A percentile compares a stretch with the other conserved stretches of the same genome.
phyloP scores from a whole-genome alignment of 495 filamentous ascomycete species.

The Cryomyces minteri region DNA sequence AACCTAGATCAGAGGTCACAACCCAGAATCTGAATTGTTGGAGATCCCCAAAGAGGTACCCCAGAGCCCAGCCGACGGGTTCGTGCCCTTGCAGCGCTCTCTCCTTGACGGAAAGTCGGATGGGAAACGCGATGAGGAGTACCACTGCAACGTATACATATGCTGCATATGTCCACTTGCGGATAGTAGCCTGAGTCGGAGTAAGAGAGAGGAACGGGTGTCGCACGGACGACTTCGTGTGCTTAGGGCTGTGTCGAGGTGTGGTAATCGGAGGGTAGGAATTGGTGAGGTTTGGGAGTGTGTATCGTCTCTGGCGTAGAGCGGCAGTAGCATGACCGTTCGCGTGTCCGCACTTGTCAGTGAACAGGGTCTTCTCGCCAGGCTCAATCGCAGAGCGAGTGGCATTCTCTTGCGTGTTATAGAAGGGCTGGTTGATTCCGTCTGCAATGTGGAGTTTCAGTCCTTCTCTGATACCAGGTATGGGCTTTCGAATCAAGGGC shows the following conservation, averaged over 20 bases:
- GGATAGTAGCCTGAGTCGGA: conserved; percentile 46
- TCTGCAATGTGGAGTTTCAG: background rate
- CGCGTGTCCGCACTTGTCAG: background rate
- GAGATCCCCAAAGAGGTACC: conserved; percentile 75
- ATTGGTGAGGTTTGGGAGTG: conserved; percentile 3
- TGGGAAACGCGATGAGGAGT: conserved; percentile 43
- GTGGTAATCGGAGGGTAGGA: background rate
- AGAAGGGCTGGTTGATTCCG: background rate
- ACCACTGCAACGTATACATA: conserved; percentile 55
- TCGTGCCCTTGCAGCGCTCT: conserved; percentile 53
- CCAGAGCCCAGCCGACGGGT: conserved; percentile 80
- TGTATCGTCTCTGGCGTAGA: background rate
- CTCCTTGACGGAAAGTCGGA: conserved; percentile 47
- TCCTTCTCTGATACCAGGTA: background rate
- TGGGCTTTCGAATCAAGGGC: background rate
- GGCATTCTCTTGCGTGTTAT: background rate
- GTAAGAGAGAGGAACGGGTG: conserved; percentile 67
- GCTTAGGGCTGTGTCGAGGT: conserved; percentile 32
- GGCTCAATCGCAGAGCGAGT: conserved; percentile 8
- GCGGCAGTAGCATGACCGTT: background rate
- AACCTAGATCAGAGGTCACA: conserved; percentile 30
- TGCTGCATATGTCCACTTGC: conserved; percentile 69
- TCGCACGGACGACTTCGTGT: conserved; percentile 44
- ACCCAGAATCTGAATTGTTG: conserved; percentile 33
- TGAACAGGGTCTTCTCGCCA: background rate